These are phyloP conservation scores for Cladophialophora carrionii DNA, from an alignment of 2,329 filamentous ascomycete genomes.

Conservation along the genomic window DNA sequence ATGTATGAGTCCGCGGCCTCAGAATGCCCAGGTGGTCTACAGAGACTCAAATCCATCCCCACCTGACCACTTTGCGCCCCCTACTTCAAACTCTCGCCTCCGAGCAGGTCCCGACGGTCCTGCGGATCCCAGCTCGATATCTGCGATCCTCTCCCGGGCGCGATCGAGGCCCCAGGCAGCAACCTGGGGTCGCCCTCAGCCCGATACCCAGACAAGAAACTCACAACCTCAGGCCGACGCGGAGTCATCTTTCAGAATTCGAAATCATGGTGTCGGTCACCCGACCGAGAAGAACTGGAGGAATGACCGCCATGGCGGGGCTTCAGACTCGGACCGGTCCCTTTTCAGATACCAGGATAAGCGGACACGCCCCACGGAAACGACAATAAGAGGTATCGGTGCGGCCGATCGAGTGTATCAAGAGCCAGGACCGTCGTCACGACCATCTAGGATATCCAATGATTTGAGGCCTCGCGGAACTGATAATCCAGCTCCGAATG, in stretches of 20 bases:
- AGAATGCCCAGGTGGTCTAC: conserved; percentile 26
- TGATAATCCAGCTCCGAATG: background rate
- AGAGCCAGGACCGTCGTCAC: background rate
- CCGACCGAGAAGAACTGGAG: background rate
- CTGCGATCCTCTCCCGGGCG: conserved; percentile 56
- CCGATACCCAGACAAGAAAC: background rate
- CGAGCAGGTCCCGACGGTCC: background rate
- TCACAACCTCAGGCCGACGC: background rate
- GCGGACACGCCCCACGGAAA: background rate
- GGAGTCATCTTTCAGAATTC: background rate
- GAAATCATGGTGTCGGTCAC: background rate
- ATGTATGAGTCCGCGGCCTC: conserved; percentile 41
- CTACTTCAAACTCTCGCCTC: background rate
- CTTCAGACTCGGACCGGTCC: background rate
- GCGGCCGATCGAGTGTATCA: background rate
- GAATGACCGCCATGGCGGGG: background rate
- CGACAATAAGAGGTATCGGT: background rate
- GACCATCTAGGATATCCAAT: background rate
- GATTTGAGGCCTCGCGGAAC: background rate
- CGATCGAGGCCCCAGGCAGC: conserved; percentile 45
- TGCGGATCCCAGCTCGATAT: conserved; percentile 44
- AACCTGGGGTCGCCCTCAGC: background rate
- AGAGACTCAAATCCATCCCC: conserved; percentile 10
- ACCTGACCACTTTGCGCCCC: background rate
- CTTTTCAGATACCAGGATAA: conserved; percentile 6